Conservation (phyloP, 1,284 basidiomycete species). For the Austropuccinia psidii region DNA sequence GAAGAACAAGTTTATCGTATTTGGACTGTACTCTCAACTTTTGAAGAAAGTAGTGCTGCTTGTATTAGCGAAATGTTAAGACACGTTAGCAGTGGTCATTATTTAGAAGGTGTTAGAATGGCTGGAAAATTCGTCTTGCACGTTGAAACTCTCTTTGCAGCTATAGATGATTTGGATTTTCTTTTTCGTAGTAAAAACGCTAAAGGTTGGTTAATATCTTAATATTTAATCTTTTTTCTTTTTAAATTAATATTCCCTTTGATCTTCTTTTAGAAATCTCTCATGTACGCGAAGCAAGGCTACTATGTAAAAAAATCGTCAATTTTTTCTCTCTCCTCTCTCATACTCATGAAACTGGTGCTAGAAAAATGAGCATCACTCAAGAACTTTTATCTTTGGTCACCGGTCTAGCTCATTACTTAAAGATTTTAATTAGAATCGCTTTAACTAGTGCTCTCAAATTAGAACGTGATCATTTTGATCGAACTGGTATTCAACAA, state of each 20-base stretch:
- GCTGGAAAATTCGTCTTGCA: constrained; percentile 98
- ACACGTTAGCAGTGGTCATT: constrained; percentile 91
- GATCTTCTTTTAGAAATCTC: constrained; percentile 66
- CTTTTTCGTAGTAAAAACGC: constrained; percentile 72
- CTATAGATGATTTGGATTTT: constrained; percentile 90
- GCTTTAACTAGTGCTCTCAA: constrained; percentile 92
- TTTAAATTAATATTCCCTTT: constrained; percentile 10
- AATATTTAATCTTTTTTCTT: background rate
- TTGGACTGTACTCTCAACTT: constrained; percentile 97
- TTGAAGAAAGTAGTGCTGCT: constrained; percentile 97
- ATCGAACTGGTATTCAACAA: constrained; percentile 71
- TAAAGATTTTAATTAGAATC: constrained; percentile 98
- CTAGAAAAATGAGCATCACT: constrained; percentile 86
- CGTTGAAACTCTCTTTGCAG: constrained; percentile 93
- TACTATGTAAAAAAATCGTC: constrained; percentile 97
- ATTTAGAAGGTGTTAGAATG: constrained; percentile 93
- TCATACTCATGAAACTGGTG: constrained; percentile 87
- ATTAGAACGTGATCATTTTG: constrained; percentile 79
- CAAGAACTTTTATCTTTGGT: constrained; percentile 96
- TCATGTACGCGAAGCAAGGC: constrained; percentile 93
- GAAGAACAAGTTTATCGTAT: constrained; percentile 97
- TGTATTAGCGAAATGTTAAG: constrained; percentile 98
- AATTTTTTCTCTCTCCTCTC: constrained; percentile 95
- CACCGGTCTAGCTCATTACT: constrained; percentile 94
- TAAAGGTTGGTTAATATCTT: constrained; percentile 60